phyloP scores from a whole-genome alignment of 116 monocot species.

The Dioscorea cayenensis region DNA sequence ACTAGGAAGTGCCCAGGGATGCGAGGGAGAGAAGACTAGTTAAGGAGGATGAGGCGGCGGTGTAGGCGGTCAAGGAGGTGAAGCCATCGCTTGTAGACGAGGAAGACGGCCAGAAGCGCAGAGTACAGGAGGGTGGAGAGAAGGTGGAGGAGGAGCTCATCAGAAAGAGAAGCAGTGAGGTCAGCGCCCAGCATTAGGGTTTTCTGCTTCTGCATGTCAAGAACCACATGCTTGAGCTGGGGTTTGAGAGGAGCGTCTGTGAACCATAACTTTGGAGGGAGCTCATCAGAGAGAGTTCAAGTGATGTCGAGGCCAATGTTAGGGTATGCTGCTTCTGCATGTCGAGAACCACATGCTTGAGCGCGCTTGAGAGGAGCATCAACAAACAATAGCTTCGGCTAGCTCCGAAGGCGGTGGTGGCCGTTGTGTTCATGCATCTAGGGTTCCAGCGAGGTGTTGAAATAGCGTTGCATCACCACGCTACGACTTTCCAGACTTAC shows the following conservation, averaged over 20 bases:
- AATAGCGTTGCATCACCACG: not conserved
- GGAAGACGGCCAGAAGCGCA: slow-evolving; percentile 15
- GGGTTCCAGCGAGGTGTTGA: slow-evolving; percentile 6
- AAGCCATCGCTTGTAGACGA: slow-evolving; percentile 74
- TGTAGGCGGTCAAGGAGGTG: slow-evolving; percentile 54
- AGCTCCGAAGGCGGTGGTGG: slow-evolving; percentile 26
- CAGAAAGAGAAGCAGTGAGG: slow-evolving; percentile 29
- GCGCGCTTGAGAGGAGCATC: too few species aligned
- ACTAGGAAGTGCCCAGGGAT: slow-evolving; percentile 44
- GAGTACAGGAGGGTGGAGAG: slow-evolving; percentile 27
- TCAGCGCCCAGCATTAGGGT: slow-evolving; percentile 22
- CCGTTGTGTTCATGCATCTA: slow-evolving; percentile 22
- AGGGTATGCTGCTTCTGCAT: too few species aligned
- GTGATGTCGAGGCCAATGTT: too few species aligned
- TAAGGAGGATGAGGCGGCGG: slow-evolving; percentile 41
- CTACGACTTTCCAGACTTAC: slow-evolving; percentile 9
- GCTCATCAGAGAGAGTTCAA: too few species aligned
- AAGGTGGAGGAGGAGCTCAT: slow-evolving; percentile 45
- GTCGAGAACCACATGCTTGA: too few species aligned
- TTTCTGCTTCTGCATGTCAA: slow-evolving; percentile 22
- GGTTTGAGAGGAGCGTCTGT: slow-evolving; percentile 17
- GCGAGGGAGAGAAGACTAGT: slow-evolving; percentile 50
- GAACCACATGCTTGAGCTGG: slow-evolving; percentile 28
- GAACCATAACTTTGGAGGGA: too few species aligned
- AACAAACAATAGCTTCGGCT: too few species aligned